phyloP scores from a whole-genome alignment of 163 green algal genomes.

The Scenedesmus sp. region DNA sequence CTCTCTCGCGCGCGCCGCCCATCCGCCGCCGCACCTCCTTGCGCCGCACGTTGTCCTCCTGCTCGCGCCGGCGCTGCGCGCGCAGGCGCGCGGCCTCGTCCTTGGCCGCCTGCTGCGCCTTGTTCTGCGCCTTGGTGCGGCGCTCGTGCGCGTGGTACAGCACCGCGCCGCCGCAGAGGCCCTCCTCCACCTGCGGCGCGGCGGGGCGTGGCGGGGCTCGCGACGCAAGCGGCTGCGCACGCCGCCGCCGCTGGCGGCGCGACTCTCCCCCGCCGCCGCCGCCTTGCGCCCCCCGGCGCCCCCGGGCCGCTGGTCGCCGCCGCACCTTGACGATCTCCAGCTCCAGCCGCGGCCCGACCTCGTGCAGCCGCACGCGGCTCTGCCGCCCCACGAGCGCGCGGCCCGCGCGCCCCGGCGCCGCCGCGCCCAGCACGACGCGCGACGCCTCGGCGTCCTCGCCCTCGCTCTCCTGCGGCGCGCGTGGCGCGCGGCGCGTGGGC shows the following conservation, averaged over 20 bases:
- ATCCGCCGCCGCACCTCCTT: constrained; percentile 62
- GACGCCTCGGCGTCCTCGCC: constrained; percentile 86
- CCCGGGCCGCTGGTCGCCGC: too few species aligned
- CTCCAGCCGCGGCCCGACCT: constrained; percentile 92
- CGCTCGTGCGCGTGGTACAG: constrained; percentile 87
- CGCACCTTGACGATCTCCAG: constrained; percentile 91
- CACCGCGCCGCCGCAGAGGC: constrained; percentile 82
- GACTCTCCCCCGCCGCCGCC: too few species aligned
- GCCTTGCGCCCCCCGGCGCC: too few species aligned
- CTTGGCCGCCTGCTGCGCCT: constrained; percentile 43
- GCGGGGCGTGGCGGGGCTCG: too few species aligned
- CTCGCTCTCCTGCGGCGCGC: constrained; percentile 92
- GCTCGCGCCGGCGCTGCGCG: constrained; percentile 32
- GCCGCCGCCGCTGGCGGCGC: too few species aligned
- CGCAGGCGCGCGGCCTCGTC: constrained; percentile 38
- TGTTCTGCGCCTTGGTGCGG: constrained; percentile 55
- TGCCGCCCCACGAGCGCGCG: constrained; percentile 51
- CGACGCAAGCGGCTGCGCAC: too few species aligned
- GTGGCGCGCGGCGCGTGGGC: too few species aligned
- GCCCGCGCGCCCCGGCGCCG: constrained; percentile 57
- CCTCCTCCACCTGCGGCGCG: constrained; percentile 83
- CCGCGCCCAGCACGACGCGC: constrained; percentile 69
- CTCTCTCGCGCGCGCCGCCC: neutral
- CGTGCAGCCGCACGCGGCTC: constrained; percentile 80
- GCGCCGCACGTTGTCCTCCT: constrained; percentile 75